Conservation (phyloP, 352 stramenopile species). For the Hyaloperonospora brassicae region DNA sequence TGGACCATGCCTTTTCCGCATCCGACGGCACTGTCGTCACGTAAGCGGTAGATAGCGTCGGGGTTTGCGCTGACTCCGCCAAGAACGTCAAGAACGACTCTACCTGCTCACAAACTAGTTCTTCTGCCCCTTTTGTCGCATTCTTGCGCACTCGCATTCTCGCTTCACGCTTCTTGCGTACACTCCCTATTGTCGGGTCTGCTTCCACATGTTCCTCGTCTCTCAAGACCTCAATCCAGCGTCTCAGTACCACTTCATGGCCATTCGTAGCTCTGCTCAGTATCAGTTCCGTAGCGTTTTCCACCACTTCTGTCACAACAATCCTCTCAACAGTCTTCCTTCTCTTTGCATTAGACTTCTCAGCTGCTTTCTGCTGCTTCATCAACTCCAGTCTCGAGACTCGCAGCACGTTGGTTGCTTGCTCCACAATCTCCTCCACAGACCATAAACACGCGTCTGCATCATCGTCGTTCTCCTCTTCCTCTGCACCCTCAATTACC, state of each 20-base stretch:
- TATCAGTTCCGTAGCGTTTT: constrained; percentile 60
- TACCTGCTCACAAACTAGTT: constrained; percentile 35
- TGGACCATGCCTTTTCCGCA: constrained; percentile 16
- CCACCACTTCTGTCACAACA: constrained; percentile 47
- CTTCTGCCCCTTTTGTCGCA: constrained; percentile 19
- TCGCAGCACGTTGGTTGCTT: constrained; percentile 29
- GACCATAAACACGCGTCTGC: constrained; percentile 15
- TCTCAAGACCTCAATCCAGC: constrained; percentile 37
- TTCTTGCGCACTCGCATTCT: constrained; percentile 29
- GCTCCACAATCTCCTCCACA: constrained; percentile 29
- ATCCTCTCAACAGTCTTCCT: constrained; percentile 29
- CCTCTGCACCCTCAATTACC: constrained; percentile 6
- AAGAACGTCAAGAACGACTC: constrained; percentile 49
- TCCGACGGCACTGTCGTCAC: constrained; percentile 3
- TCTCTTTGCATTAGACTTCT: constrained; percentile 18
- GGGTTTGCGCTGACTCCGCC: constrained; percentile 17
- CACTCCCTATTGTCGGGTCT: constrained; percentile 17
- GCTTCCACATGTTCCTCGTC: constrained; percentile 14
- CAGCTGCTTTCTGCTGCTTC: constrained; percentile 16
- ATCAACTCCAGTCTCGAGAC: constrained; percentile 23
- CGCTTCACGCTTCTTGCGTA: constrained; percentile 20
- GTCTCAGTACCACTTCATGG: constrained; percentile 29
- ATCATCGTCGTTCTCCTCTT: constrained; percentile 10
- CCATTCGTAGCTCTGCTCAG: constrained; percentile 34
- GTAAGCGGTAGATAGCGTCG: constrained; percentile 4